phyloP scores from a whole-genome alignment of 345 rosid species.

The Triadica sebifera region DNA sequence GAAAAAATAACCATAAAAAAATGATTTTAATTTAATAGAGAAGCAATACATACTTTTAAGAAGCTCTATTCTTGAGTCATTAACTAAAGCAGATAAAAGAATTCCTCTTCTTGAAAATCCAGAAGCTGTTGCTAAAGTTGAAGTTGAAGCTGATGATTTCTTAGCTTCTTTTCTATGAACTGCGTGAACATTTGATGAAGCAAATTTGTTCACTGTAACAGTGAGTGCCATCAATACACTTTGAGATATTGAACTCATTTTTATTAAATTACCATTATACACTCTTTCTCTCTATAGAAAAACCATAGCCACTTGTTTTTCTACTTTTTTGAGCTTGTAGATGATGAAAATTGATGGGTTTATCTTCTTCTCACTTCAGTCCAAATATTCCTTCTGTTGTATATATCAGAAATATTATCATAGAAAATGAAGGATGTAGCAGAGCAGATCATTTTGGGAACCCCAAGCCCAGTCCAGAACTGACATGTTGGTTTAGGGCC shows the following conservation, averaged over 20 bases:
- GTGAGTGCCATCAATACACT: conserved; percentile 87
- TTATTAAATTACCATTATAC: conserved; percentile 14
- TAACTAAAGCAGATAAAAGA: conserved; percentile 46
- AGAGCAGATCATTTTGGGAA: neutral
- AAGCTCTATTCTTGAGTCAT: conserved; percentile 53
- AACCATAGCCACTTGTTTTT: conserved; percentile 18
- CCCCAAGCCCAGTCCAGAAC: neutral
- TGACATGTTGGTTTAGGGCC: neutral
- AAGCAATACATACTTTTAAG: conserved; percentile 48
- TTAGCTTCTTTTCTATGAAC: conserved; percentile 45
- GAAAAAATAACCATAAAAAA: neutral
- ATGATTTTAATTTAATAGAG: too few relatives aligned
- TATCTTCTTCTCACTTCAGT: conserved; percentile 10
- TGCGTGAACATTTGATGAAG: conserved; percentile 73
- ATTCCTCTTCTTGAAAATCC: conserved; percentile 54
- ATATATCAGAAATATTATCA: neutral
- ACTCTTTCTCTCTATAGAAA: neutral
- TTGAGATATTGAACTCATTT: conserved; percentile 60
- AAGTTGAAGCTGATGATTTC: conserved; percentile 1
- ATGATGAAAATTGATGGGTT: neutral
- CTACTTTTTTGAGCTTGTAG: neutral
- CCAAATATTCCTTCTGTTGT: neutral
- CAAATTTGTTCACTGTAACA: conserved; percentile 80
- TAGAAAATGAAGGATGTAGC: neutral
- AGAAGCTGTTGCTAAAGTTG: neutral